phyloP scores from a whole-genome alignment of 1,284 basidiomycete species.

The Leccinum huronense region DNA sequence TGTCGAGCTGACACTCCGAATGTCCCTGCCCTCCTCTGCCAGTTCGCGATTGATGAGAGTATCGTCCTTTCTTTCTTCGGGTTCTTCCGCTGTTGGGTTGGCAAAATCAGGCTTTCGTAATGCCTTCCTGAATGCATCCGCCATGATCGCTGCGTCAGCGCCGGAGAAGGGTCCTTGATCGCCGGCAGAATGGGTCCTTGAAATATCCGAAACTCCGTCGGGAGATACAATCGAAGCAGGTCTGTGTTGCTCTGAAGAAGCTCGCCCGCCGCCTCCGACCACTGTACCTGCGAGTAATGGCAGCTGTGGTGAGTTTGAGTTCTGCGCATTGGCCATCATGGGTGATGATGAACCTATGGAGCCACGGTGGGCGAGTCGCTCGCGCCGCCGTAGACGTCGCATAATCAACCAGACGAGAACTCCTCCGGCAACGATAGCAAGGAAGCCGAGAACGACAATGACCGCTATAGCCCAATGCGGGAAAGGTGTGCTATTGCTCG shows the following conservation, averaged over 20 bases:
- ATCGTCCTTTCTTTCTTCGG: conserved; percentile 44
- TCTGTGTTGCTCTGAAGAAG: conserved; percentile 34
- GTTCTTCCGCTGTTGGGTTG: conserved; percentile 63
- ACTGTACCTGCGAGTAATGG: conserved; percentile 47
- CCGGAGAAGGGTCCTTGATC: conserved; percentile 70
- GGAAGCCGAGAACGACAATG: conserved; percentile 76
- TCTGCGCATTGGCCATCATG: conserved; percentile 66
- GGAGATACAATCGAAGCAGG: conserved; percentile 51
- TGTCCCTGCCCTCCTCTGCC: conserved; percentile 79
- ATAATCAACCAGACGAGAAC: conserved; percentile 69
- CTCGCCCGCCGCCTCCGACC: conserved; percentile 34
- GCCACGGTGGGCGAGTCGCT: conserved; percentile 55
- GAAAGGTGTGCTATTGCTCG: conserved; percentile 44
- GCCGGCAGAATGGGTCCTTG: conserved; percentile 54
- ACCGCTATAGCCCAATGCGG: conserved; percentile 88
- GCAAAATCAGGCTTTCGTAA: conserved; percentile 82
- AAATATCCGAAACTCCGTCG: conserved; percentile 68
- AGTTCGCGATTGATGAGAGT: conserved; percentile 64
- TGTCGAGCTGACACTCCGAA: conserved; percentile 73
- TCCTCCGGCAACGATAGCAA: conserved; percentile 69
- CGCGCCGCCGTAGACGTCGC: conserved; percentile 58
- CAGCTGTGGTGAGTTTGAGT: conserved; percentile 46
- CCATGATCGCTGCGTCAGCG: conserved; percentile 84
- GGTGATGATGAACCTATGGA: conserved; percentile 77
- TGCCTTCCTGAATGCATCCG: conserved; percentile 80